Percentiles rank a stretch among this genome's conserved stretches.
These are phyloP conservation scores for Colletotrichum neosansevieriae DNA, from an alignment of 2,329 filamentous ascomycete genomes.

Conservation along the genomic window DNA sequence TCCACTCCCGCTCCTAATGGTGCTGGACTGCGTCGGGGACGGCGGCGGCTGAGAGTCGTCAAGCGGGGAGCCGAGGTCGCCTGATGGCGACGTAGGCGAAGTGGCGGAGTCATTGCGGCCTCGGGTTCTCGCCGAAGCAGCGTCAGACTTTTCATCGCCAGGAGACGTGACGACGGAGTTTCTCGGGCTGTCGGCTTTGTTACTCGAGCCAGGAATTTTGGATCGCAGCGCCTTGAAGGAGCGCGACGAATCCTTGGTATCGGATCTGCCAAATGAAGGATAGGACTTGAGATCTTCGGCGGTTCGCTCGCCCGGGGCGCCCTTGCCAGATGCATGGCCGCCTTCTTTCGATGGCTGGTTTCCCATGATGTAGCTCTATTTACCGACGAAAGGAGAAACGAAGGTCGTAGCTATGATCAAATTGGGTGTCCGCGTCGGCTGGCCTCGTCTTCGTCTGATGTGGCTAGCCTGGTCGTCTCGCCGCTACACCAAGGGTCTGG, in stretches of 20 bases:
- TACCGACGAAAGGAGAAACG: slow-evolving; percentile 17
- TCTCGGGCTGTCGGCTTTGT: slow-evolving; percentile 83
- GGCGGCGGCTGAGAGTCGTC: slow-evolving; percentile 75
- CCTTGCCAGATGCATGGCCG: slow-evolving; percentile 63
- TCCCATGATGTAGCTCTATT: slow-evolving; percentile 68
- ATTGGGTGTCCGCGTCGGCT: slow-evolving; percentile 29
- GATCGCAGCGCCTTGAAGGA: slow-evolving; percentile 88
- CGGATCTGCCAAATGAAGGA: slow-evolving; percentile 90
- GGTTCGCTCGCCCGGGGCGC: slow-evolving; percentile 53
- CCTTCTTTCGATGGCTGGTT: slow-evolving; percentile 78
- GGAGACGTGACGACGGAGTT: slow-evolving; percentile 77
- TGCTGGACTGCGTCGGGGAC: slow-evolving; percentile 86
- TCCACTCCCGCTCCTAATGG: slow-evolving; percentile 67
- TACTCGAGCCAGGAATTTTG: slow-evolving; percentile 82
- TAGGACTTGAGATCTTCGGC: slow-evolving; percentile 80
- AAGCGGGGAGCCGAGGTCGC: slow-evolving; percentile 57
- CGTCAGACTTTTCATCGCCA: slow-evolving; percentile 80
- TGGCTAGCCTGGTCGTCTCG: slow-evolving; percentile 43
- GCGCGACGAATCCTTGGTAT: slow-evolving; percentile 91
- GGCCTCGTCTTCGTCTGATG: slow-evolving; percentile 43
- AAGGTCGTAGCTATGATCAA: slow-evolving; percentile 31
- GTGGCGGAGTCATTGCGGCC: slow-evolving; percentile 60
- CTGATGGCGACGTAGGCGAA: slow-evolving; percentile 54
- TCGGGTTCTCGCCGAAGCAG: slow-evolving; percentile 75
- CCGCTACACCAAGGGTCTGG: slow-evolving; percentile 36